phyloP scores from a whole-genome alignment of 2,329 filamentous ascomycete species.

The Cladorrhinum sp. region DNA sequence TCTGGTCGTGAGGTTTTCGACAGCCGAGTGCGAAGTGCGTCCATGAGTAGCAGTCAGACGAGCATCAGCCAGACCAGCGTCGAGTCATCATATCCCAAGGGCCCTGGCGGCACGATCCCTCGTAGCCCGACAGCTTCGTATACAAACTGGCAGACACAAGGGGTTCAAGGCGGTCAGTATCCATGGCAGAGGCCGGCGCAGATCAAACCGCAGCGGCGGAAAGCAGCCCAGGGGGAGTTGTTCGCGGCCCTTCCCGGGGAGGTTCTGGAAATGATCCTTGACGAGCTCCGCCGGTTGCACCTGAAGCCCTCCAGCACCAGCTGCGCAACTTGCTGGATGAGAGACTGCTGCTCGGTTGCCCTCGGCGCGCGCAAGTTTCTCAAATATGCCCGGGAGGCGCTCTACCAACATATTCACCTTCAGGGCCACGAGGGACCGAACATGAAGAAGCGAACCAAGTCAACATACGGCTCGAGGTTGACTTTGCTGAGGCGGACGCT shows the following conservation, averaged over 20 bases:
- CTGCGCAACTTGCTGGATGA: conserved; percentile 64
- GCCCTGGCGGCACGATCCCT: conserved; percentile 7
- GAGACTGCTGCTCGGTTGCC: conserved; percentile 53
- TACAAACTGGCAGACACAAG: conserved; percentile 21
- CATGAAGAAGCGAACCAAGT: conserved; percentile 57
- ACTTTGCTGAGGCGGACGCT: conserved; percentile 57
- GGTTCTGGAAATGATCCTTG: conserved; percentile 55
- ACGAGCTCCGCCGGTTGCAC: conserved; percentile 51
- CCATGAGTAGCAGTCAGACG: conserved; percentile 30
- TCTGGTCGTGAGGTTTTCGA: conserved; percentile 33
- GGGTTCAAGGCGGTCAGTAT: conserved; percentile 13
- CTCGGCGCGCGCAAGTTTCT: conserved; percentile 51
- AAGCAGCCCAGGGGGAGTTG: conserved; percentile 46
- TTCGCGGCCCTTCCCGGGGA: conserved; percentile 57
- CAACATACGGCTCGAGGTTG: conserved; percentile 50
- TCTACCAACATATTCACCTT: conserved; percentile 60
- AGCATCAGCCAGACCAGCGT: conserved; percentile 30
- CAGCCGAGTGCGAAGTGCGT: conserved; percentile 26
- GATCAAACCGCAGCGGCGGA: conserved; percentile 36
- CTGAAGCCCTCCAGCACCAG: conserved; percentile 46
- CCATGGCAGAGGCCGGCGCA: conserved; percentile 34
- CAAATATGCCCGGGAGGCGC: conserved; percentile 46
- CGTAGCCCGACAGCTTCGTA: conserved; percentile 7
- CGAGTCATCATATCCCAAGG: conserved; percentile 25
- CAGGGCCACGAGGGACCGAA: conserved; percentile 53